Evolutionary conservation across 2,329 filamentous ascomycete genomes (phyloP), one percentile per base, ranked within the genome.

Genomic region (Diaporthe velutina): DNA sequence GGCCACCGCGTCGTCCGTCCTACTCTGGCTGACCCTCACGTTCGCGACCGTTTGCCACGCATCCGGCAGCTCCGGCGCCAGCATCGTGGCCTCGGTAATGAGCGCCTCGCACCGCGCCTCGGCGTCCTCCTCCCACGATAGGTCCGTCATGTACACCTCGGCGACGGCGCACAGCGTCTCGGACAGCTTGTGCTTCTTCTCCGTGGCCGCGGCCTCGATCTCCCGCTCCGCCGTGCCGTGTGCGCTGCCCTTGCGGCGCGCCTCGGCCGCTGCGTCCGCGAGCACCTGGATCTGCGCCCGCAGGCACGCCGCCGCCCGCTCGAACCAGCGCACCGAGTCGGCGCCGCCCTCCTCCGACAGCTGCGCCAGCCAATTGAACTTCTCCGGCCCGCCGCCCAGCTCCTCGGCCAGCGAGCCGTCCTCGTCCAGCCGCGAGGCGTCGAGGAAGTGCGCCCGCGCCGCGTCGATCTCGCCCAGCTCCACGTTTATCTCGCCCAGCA

Each of bases 81-180:
- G 91, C 79, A 98, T 87, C 73, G 97, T 92, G 35, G 97, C 97
- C 86, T 99, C 95, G 8, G 96, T 98, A 77, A 98, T 91, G 75
- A 98, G 91, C 7, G 91, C 87, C 84, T 99, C 96, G 86, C 97
- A 99, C 78, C 93, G 91, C 78, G 90, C 87, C 86, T 99, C 97
- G 7, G 96, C 97, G 81, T 98, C 95, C 70, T 92, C 91, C 84
- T 98, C 96, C 95, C 90, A 97, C 80, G 94, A 97, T 79, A 98
- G 86, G 86, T 99, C 97, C 15, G 97, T 99, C 97, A 99, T 99
- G 87, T 98, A 99, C 67, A 99, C 95, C 86, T 99, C 97, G 9
- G 95, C 93, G 76, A 98, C 95, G 38, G 94, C 95, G 84, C 97
- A 99, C 48, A 99, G 89, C n/a, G 96, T 95, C 79, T 95, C 95